Evolutionary conservation across 768 basidiomycete genomes (phyloP), one percentile per base, ranked within the genome.

Genomic region (Hemileccinum rubropunctum): DNA sequence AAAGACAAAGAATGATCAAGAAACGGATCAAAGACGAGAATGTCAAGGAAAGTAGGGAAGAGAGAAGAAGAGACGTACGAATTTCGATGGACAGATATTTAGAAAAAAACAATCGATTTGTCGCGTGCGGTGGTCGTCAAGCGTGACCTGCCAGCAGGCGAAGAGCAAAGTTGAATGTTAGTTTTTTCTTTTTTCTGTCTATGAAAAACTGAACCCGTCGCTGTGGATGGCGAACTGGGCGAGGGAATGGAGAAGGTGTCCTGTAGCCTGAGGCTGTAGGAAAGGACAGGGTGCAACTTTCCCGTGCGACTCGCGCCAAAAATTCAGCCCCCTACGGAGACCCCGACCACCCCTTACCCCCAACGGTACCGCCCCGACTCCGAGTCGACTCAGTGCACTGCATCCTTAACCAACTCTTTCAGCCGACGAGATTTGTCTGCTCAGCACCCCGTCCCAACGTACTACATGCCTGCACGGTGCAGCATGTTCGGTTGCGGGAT

Each of bases 121-220:
- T 77, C 76, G 82, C 76, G 81, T 78, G 82, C 71, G 80, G 77
- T 82, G 82, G 86, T 86, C 85, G 84, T 87, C 77, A 84, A 81
- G 76, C 82, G 79, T 81, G 86, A 88, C 87, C 87, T 88, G 87
- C 87, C 87, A 86, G 87, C 87, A 88, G 87, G 86, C 83, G 78
- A 80, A 73, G 75, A 80, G 78, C 75, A 79, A 75, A 75, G 74
- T 73, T 77, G 75, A 73, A 73, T 69, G 72, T 48, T 45, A 40
- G 51, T 63, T 60, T 60, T 58, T 48, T 45, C 30, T 52, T 53
- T 41, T 64, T 65, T 59, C 65, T 62, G 67, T 76, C 73, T 76
- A 77, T 67, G 69, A 54, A 47, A n/a, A 61, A 45, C 50, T 47
- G 57, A 43, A 46, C 66, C 71, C 67, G 71, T 65, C 69, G 72